phyloP scores from a whole-genome alignment of 1,284 basidiomycete genomes.

The Earliella scabrosa region DNA sequence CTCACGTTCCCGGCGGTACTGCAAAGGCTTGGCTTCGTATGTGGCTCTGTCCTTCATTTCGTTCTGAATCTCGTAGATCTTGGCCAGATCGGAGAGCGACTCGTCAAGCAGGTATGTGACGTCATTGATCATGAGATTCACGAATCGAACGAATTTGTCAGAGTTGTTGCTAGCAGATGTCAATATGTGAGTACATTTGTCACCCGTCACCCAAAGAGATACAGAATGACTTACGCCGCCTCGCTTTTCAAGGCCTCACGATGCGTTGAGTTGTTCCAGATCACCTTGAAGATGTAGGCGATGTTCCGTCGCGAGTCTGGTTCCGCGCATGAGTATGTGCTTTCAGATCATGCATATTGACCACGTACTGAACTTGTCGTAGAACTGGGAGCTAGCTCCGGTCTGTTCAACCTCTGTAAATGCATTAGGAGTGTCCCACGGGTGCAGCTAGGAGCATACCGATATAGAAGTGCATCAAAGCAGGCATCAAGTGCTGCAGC shows the following conservation, averaged over 20 bases:
- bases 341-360: neutral
- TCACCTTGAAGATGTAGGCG: conserved; percentile 80
- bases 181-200: neutral
- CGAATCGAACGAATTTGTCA: conserved; percentile 93
- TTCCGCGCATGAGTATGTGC: conserved; percentile 4
- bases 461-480: conserved; percentile 94
- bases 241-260: conserved; percentile 83
- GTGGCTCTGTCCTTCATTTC: conserved; percentile 79
- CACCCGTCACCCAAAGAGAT: neutral
- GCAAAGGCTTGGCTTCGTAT: conserved; percentile 70
- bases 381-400: conserved; percentile 97
- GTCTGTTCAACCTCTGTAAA: conserved; percentile 92
- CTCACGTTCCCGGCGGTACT: conserved; percentile 87
- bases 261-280: conserved; percentile 91
- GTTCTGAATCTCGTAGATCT: conserved; percentile 86
- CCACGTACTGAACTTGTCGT: conserved; percentile 89
- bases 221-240: conserved; percentile 58
- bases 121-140: conserved; percentile 99
- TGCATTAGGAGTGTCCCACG: neutral
- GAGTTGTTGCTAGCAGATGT: conserved; percentile 60
- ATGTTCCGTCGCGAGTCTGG: conserved; percentile 82
- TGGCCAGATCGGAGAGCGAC: conserved; percentile 86
- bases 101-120: conserved; percentile 99
- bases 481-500: conserved; percentile 88
- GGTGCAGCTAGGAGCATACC: conserved; percentile 50